A percentile compares a stretch with the other conserved stretches of the same genome.
phyloP scores from a whole-genome alignment of 768 basidiomycete species.

The Tylopilus balloui region DNA sequence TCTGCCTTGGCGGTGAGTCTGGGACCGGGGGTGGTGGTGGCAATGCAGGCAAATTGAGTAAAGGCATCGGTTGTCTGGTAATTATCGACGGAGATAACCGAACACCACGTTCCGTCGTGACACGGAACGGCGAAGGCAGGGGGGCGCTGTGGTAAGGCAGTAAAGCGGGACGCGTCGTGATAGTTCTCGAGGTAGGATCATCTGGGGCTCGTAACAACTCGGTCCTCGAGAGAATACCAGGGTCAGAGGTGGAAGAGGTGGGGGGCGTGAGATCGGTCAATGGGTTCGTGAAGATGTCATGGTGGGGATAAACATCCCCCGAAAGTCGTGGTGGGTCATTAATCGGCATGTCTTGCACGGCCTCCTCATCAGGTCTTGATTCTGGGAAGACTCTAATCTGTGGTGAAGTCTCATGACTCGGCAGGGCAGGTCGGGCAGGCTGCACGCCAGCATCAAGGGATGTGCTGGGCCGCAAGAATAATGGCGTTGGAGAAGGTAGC shows the following conservation, averaged over 20 bases:
- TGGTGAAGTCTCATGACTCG: constrained; percentile 1
- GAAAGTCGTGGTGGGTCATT: constrained; percentile 17
- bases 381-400: constrained; percentile 5
- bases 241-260: background rate
- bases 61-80: constrained; percentile 42
- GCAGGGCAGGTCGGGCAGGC: constrained; percentile 2
- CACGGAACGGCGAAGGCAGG: constrained; percentile 20
- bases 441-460: constrained; percentile 10
- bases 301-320: constrained; percentile 6
- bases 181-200: background rate
- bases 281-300: constrained; percentile 8
- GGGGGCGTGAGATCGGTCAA: background rate
- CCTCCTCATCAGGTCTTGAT: background rate
- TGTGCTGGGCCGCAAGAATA: constrained; percentile 11
- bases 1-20: constrained; percentile 12
- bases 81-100: constrained; percentile 45
- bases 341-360: constrained; percentile 8
- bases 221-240: background rate
- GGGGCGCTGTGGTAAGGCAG: constrained; percentile 10
- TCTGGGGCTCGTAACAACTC: background rate
- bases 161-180: constrained; percentile 6
- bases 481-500: constrained; percentile 13
- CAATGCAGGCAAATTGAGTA: constrained; percentile 48
- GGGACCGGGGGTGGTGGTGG: constrained; percentile 28
- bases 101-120: constrained; percentile 34